These are phyloP conservation scores for Syncephalis plumigaleata DNA, from an alignment of 371 early-diverging fungal genomes.

Conservation along the genomic window DNA sequence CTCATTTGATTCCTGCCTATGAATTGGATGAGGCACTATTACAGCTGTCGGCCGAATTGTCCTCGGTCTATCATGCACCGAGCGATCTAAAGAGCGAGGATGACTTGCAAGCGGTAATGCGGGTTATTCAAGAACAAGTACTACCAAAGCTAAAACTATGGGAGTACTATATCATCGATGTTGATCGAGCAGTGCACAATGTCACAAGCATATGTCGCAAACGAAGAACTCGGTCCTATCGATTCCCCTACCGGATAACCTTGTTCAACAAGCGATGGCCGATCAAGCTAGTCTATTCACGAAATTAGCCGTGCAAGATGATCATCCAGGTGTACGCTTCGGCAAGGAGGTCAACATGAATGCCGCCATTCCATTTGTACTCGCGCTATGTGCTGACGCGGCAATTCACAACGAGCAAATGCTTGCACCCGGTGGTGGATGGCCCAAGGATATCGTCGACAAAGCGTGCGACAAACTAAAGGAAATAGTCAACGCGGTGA, in stretches of 20 bases:
- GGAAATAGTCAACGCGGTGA: conserved; percentile 58
- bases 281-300: conserved; percentile 18
- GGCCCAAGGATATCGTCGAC: conserved; percentile 7
- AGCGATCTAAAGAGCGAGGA: conserved; percentile 30
- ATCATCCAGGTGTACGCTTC: conserved; percentile 10
- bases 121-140: conserved; percentile 28
- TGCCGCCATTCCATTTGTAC: conserved; percentile 15
- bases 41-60: conserved; percentile 34
- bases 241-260: conserved; percentile 11
- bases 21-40: conserved; percentile 78
- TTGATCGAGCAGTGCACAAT: conserved; percentile 19
- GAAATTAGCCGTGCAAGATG: conserved; percentile 12
- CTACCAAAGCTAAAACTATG: conserved; percentile 59
- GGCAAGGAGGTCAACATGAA: conserved; percentile 16
- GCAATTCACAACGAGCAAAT: background rate
- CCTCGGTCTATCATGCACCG: conserved; percentile 19
- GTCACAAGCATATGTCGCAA: conserved; percentile 17
- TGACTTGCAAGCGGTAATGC: conserved; percentile 47
- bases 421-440: background rate
- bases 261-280: conserved; percentile 16
- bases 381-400: background rate
- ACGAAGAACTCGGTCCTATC: conserved; percentile 6
- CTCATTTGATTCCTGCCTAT: conserved; percentile 82
- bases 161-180: conserved; percentile 74
- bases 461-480: conserved; percentile 16